Base-by-base conservation (phyloP, 148 eudicot genomes). In the Vaccinium macrocarpon region DNA sequence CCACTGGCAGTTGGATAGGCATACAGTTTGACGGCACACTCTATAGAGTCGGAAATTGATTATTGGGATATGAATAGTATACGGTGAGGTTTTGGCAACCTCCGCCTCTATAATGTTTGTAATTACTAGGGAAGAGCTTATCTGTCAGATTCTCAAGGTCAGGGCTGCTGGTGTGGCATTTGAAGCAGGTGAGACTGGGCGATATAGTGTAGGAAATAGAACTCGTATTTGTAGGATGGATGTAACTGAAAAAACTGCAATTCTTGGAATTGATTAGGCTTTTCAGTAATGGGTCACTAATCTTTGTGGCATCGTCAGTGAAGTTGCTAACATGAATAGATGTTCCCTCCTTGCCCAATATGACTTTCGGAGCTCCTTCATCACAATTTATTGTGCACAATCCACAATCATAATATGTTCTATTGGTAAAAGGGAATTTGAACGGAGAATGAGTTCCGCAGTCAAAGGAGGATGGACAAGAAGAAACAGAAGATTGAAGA, bases 401-500 rank as follows among this genome's bases (percentile, higher is more conserved):
- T 13, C 93, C 93, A 73, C 93, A 91, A 0, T 0, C 1, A 1
- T 80, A 79, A 38, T 84, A 29, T 59, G 53, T 81, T 55, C 0
- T 19, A 19, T 88, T 78, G 42, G 88, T 82, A 27, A 91, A 89
- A 57, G 93, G 93, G 83, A 85, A 89, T 3, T 79, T 56, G 38
- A 88, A 29, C 2, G 10, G 8, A 3, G 84, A 78, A 0, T 81
- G 61, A 15, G 11, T 11, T 49, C 82, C 82, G 35, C 93, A 91
- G 10, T 61, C 8, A 68, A 91, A 85, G 49, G 88, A 76, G 5
- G 51, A 11, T 25, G 92, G 92, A 18, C 92, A 90, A 6, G 9
- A 8, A 13, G 3, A 3, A 70, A 3, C 11, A 25, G 73, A 38
- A 38, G 42, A 85, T 35, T 77, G 80, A 57, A 53, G 76, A 46